These are phyloP conservation scores for Quercus berberidifolia DNA, from an alignment of 306 rosid genomes.

Conservation along the genomic window DNA sequence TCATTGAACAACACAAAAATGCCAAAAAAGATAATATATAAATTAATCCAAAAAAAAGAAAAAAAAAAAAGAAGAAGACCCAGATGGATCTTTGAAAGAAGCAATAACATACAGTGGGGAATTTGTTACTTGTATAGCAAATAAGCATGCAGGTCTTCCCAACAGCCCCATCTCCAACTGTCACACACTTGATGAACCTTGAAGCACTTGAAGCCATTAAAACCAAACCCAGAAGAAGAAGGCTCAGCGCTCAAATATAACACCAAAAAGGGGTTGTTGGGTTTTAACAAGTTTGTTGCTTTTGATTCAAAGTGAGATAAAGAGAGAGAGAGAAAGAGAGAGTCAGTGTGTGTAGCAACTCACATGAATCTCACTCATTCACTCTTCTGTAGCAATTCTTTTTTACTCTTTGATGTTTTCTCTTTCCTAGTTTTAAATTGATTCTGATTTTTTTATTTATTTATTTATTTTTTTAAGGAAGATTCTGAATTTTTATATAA, in stretches of 20 bases:
- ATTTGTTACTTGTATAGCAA: conserved; percentile 88
- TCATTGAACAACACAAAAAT: neutral
- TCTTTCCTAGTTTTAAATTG: neutral
- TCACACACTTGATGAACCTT: conserved; percentile 88
- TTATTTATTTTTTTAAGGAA: neutral
- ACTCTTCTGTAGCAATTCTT: neutral
- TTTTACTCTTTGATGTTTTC: neutral
- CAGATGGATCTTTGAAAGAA: conserved; percentile 28
- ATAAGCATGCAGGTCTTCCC: conserved; percentile 96
- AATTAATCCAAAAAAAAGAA: conserved; percentile 13
- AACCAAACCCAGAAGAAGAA: conserved; percentile 16
- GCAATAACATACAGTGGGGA: conserved; percentile 65
- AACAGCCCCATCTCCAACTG: conserved; percentile 91
- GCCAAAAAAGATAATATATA: conserved; percentile 1
- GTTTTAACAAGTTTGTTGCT: conserved; percentile 41
- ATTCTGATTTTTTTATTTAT: neutral
- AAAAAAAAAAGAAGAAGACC: neutral
- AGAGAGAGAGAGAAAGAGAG: conserved; percentile 27
- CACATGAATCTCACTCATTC: conserved; percentile 48
- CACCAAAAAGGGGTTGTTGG: conserved; percentile 16
- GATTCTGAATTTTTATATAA: neutral
- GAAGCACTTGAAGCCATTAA: conserved; percentile 82
- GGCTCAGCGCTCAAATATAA: conserved; percentile 8
- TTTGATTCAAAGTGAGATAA: conserved; percentile 38
- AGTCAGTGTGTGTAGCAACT: conserved; percentile 23